phyloP scores from a whole-genome alignment of 2,329 filamentous ascomycete species.

The Xylaria arbuscula region DNA sequence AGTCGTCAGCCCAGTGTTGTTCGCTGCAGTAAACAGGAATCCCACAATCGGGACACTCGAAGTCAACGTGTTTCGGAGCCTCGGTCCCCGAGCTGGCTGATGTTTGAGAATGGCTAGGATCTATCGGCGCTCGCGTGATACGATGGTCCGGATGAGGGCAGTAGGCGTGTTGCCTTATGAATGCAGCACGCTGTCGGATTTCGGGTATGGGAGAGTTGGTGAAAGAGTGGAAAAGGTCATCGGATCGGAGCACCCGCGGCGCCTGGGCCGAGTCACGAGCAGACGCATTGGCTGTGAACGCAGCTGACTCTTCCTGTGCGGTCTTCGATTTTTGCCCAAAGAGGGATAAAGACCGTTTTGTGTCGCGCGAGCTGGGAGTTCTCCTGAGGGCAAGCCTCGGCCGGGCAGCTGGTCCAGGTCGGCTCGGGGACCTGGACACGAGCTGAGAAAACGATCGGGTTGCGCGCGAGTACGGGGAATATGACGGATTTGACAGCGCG shows the following conservation, averaged over 20 bases:
- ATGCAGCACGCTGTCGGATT: slow-evolving; percentile 87
- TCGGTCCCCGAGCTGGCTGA: slow-evolving; percentile 66
- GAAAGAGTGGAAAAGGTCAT: slow-evolving; percentile 95
- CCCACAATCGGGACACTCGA: slow-evolving; percentile 96
- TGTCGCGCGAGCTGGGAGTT: slow-evolving; percentile 12
- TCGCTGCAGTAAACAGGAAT: slow-evolving; percentile 94
- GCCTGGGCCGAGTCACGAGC: slow-evolving; percentile 34
- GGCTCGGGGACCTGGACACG: slow-evolving; percentile 30
- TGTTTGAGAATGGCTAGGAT: slow-evolving; percentile 71
- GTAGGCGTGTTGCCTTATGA: slow-evolving; percentile 92
- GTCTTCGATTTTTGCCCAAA: slow-evolving; percentile 44
- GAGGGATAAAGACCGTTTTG: slow-evolving; percentile 45
- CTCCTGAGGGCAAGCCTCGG: slow-evolving; percentile 29
- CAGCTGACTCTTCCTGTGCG: slow-evolving; percentile 35
- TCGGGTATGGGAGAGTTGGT: slow-evolving; percentile 87
- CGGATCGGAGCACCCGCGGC: slow-evolving; percentile 65
- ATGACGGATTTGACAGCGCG: slow-evolving; percentile 37
- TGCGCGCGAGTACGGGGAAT: slow-evolving; percentile 36
- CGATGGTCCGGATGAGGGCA: slow-evolving; percentile 92
- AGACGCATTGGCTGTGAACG: slow-evolving; percentile 35
- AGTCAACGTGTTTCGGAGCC: slow-evolving; percentile 84
- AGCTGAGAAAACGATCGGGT: slow-evolving; percentile 43
- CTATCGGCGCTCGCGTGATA: slow-evolving; percentile 74
- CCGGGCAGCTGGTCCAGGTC: slow-evolving; percentile 29
- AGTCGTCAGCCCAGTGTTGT: slow-evolving; percentile 95